Conservation (phyloP, 2,329 filamentous ascomycete genomes). For the Madurella fahalii region DNA sequence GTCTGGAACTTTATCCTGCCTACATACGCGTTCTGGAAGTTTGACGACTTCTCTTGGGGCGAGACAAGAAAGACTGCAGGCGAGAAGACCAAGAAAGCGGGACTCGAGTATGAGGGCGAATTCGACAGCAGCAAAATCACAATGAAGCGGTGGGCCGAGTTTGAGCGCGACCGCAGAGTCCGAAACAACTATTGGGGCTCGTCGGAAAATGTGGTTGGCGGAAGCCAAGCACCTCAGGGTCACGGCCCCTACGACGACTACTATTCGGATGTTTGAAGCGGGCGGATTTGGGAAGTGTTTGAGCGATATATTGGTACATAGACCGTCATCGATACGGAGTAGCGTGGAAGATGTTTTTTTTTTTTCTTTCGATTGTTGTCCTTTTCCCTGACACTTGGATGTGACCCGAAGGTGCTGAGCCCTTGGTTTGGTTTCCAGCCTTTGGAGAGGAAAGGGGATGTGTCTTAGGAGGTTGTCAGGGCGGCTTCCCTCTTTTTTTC, state of each 20-base stretch:
- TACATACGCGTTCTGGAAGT: constrained; percentile 97
- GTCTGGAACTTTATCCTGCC: constrained; percentile 98
- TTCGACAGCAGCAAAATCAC: constrained; percentile 99
- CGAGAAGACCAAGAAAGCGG: constrained; percentile 81
- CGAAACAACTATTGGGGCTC: constrained; percentile 50
- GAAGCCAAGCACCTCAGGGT: constrained; percentile 32
- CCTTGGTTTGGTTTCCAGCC: not conserved
- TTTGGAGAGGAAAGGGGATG: not conserved
- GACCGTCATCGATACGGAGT: constrained; percentile 6
- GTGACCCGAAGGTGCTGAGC: too few species aligned
- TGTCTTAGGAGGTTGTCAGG: not conserved
- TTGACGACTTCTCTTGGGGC: constrained; percentile 99
- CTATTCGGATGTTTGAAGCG: constrained; percentile 48
- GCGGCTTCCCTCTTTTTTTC: not conserved
- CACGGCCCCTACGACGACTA: constrained; percentile 53
- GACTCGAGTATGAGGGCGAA: constrained; percentile 85
- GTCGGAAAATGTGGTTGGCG: constrained; percentile 46
- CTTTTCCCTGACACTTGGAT: not conserved
- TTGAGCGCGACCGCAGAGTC: constrained; percentile 64
- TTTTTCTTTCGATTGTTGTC: constrained; percentile 1
- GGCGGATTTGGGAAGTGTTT: constrained; percentile 19
- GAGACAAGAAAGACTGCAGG: constrained; percentile 94
- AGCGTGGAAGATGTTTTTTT: constrained; percentile 5
- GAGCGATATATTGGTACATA: constrained; percentile 12
- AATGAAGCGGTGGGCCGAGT: constrained; percentile 98